Conservation (phyloP, 2,329 filamentous ascomycete species). For the Chaetothyriales sp. region DNA sequence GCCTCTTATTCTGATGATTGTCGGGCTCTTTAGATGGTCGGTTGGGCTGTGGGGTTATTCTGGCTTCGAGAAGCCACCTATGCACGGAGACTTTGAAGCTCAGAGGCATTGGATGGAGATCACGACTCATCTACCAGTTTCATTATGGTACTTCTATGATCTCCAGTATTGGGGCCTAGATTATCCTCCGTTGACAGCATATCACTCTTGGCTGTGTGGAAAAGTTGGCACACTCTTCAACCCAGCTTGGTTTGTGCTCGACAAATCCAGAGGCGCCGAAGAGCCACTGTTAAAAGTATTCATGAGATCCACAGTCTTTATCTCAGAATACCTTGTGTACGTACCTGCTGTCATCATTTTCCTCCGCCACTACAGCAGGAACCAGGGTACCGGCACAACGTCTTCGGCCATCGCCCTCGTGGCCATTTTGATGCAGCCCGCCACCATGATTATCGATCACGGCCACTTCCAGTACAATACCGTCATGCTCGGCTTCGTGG, state of each 20-base stretch:
- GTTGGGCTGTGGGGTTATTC: constrained; percentile 92
- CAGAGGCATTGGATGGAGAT: constrained; percentile 99
- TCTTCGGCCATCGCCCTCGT: constrained; percentile 71
- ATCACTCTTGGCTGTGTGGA: constrained; percentile 93
- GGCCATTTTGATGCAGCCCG: constrained; percentile 84
- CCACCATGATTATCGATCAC: constrained; percentile 82
- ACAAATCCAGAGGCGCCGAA: constrained; percentile 68
- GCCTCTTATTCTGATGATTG: constrained; percentile 74
- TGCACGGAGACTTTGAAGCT: constrained; percentile 95
- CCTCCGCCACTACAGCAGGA: constrained; percentile 62
- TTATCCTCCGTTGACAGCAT: constrained; percentile 93
- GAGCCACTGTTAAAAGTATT: constrained; percentile 74
- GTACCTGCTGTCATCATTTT: constrained; percentile 77
- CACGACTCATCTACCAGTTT: constrained; percentile 74
- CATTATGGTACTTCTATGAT: constrained; percentile 97
- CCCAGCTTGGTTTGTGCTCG: constrained; percentile 74
- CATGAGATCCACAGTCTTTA: constrained; percentile 83
- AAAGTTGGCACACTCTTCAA: constrained; percentile 69
- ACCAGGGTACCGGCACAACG: constrained; percentile 67
- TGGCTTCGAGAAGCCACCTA: constrained; percentile 68
- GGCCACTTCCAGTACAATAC: constrained; percentile 97
- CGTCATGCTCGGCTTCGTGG: constrained; percentile 85
- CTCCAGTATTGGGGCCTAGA: constrained; percentile 95
- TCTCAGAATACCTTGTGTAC: constrained; percentile 84
- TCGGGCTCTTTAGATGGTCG: constrained; percentile 86